phyloP scores from a whole-genome alignment of 805 yeast species.

The Lipomyces mesembrius region DNA sequence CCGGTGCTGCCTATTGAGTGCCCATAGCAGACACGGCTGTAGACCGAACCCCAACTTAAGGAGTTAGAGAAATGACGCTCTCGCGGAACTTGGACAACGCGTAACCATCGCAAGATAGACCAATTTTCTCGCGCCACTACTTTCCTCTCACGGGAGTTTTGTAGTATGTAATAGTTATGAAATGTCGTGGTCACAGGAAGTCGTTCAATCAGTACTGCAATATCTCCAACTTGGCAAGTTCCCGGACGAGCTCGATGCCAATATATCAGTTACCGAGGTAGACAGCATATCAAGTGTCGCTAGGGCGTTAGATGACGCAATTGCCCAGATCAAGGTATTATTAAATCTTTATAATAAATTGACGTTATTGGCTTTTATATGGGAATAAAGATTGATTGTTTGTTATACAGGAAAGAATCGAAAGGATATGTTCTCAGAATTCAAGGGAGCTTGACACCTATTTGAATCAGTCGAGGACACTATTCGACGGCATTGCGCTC shows the following conservation, averaged over 20 bases:
- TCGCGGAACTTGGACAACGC: too few relatives aligned
- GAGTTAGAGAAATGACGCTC: too few relatives aligned
- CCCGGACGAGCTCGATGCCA: conserved; percentile 29
- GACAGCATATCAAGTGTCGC: conserved; percentile 12
- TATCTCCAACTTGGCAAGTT: conserved; percentile 27
- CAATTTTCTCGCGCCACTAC: too few relatives aligned
- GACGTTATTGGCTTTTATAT: conserved; percentile 3
- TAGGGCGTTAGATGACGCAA: conserved; percentile 22
- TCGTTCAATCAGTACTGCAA: conserved; percentile 18
- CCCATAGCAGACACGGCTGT: too few relatives aligned
- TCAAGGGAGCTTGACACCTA: conserved; percentile 26
- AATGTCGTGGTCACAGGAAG: conserved; percentile 7
- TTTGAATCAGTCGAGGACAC: conserved; percentile 15
- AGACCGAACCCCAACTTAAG: too few relatives aligned
- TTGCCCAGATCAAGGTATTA: conserved; percentile 23
- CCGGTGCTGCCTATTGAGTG: too few relatives aligned
- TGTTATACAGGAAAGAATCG: conserved; percentile 20
- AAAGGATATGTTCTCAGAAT: conserved; percentile 21
- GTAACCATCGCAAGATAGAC: too few relatives aligned
- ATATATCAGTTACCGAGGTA: conserved; percentile 18
- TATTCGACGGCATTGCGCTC: conserved; percentile 15
- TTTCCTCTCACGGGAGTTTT: background rate
- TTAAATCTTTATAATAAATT: too few relatives aligned
- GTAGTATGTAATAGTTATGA: background rate
- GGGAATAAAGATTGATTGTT: background rate